phyloP scores from a whole-genome alignment of 2,329 filamentous ascomycete genomes.

The Fusarium udum region DNA sequence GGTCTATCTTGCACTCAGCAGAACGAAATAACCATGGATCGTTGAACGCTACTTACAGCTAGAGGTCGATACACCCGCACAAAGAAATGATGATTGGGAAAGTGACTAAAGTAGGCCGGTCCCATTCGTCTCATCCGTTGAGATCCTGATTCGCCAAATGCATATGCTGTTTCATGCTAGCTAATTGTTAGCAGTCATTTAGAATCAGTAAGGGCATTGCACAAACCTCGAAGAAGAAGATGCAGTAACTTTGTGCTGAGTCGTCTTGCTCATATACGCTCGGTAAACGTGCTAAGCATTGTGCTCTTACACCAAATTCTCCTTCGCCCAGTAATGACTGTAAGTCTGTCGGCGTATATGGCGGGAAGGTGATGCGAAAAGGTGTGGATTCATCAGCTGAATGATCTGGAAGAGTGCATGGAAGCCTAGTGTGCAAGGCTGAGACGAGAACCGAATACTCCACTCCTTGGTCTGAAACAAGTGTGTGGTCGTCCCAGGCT shows the following conservation, averaged over 20 bases:
- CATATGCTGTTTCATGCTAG: conserved; percentile 57
- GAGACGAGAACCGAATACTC: conserved; percentile 55
- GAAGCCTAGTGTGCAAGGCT: conserved; percentile 56
- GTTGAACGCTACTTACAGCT: conserved; percentile 55
- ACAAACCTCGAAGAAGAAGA: conserved; percentile 65
- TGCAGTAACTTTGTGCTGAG: conserved; percentile 54
- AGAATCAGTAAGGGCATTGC: not conserved
- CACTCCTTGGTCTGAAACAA: conserved; percentile 51
- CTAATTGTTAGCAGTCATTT: conserved; percentile 19
- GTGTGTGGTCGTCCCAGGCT: conserved; percentile 61
- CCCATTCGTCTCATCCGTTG: conserved; percentile 53
- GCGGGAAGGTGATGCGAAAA: conserved; percentile 53
- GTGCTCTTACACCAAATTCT: conserved; percentile 54
- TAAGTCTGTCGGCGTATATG: conserved; percentile 52
- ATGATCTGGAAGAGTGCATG: conserved; percentile 46
- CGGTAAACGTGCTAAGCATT: conserved; percentile 56
- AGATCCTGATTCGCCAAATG: conserved; percentile 51
- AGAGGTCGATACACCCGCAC: conserved; percentile 63
- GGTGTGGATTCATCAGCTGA: conserved; percentile 33
- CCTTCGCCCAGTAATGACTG: conserved; percentile 47
- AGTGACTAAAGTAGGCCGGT: conserved; percentile 57
- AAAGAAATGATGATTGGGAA: conserved; percentile 68
- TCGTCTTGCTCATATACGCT: conserved; percentile 43
- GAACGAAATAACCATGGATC: not conserved
- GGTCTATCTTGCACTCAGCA: conserved; percentile 49